Evolutionary conservation across 1,139 yeast species (phyloP).

Genomic region (Yamadazyma oceani): DNA sequence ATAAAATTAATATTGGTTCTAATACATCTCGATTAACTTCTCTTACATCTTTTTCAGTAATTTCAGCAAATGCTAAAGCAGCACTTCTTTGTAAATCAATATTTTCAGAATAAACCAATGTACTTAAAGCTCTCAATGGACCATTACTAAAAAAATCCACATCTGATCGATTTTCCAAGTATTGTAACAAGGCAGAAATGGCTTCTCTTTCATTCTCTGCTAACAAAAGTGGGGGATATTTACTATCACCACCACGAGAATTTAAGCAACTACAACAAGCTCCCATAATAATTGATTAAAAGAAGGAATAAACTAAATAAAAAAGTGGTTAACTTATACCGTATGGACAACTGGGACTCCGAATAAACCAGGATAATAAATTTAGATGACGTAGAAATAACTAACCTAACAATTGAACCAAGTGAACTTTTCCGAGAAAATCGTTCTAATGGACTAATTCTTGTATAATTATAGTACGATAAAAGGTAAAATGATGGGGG

Average conservation of each 20-base stretch:
- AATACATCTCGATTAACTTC: constrained; percentile 88
- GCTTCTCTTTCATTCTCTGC: constrained; percentile 99
- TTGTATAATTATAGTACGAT: no score
- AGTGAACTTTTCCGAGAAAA: no score
- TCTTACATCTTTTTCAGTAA: constrained; percentile 92
- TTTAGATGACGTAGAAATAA: no score
- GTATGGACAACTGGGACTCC: no score
- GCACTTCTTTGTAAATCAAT: constrained; percentile 96
- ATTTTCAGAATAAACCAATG: constrained; percentile 91
- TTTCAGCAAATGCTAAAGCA: constrained; percentile 97
- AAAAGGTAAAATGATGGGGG: no score
- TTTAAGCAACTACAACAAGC: constrained; percentile 61
- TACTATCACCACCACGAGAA: constrained; percentile 39
- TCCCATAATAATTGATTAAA: constrained; percentile 47
- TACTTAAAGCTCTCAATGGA: constrained; percentile 83
- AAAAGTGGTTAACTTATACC: no score
- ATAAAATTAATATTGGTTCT: constrained; percentile 85
- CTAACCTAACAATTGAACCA: no score
- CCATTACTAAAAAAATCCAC: constrained; percentile 93
- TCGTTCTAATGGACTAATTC: no score
- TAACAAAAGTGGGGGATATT: constrained; percentile 71
- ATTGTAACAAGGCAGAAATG: constrained; percentile 83
- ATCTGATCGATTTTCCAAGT: constrained; percentile 78
- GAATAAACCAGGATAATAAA: no score
- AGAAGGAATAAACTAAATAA: background rate